These are phyloP conservation scores for Camelina sativa DNA, from an alignment of 345 rosid species.

Conservation along the genomic window DNA sequence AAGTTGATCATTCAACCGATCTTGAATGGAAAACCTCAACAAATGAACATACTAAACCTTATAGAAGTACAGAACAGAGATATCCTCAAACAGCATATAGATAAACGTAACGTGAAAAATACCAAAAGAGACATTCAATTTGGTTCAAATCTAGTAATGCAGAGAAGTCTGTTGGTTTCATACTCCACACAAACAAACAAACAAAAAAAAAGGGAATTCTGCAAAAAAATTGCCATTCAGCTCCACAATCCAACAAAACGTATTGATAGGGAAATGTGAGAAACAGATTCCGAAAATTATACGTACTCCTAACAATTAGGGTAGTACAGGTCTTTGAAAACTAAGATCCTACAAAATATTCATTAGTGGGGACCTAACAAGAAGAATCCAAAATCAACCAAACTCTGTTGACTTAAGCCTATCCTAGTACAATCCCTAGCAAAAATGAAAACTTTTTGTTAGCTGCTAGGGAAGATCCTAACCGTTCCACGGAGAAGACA, in stretches of 20 bases:
- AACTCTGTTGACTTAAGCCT: slow-evolving; percentile 30
- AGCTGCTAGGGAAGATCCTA: slow-evolving; percentile 13
- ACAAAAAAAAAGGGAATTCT: background rate
- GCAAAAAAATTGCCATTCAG: slow-evolving; percentile 17
- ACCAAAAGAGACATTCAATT: background rate
- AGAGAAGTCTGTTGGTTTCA: slow-evolving; percentile 4
- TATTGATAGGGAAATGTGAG: slow-evolving; percentile 10
- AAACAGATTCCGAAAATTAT: background rate
- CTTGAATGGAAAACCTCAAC: slow-evolving; percentile 14
- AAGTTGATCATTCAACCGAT: slow-evolving; percentile 5
- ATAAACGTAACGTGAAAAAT: background rate
- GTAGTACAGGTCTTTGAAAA: slow-evolving; percentile 24
- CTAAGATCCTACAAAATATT: slow-evolving; percentile 30
- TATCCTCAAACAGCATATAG: slow-evolving; percentile 2
- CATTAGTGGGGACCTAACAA: slow-evolving; percentile 42
- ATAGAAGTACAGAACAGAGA: background rate
- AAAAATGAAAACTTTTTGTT: slow-evolving; percentile 6
- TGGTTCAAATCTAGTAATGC: slow-evolving; percentile 18
- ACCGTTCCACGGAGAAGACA: background rate
- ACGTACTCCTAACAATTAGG: slow-evolving; percentile 17
- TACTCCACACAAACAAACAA: slow-evolving; percentile 4
- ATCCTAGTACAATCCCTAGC: slow-evolving; percentile 37
- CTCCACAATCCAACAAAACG: slow-evolving; percentile 40
- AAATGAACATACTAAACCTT: slow-evolving; percentile 7
- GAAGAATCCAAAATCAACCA: slow-evolving; percentile 31